Percentiles rank a stretch among this genome's conserved stretches.
Evolutionary conservation across 176 grass and related monocot genomes (phyloP).

Genomic region (Carex myosuroides): DNA sequence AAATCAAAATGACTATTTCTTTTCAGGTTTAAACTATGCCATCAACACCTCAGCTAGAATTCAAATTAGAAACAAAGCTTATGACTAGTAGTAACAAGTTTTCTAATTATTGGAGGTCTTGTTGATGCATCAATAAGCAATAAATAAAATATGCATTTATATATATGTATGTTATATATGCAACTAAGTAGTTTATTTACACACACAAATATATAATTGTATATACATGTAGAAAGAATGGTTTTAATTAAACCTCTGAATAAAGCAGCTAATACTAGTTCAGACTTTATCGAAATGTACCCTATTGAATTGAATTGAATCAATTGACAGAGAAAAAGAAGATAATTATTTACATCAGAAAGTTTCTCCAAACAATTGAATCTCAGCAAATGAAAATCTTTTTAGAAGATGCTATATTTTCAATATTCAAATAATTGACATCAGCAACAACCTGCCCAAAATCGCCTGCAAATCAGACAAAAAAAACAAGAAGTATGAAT

Average conservation of each 20-base stretch:
- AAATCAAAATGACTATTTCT: neutral
- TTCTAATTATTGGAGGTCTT: too few species aligned
- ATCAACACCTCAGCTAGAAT: neutral
- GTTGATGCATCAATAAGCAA: too few species aligned
- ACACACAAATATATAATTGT: too few species aligned
- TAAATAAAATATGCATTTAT: too few species aligned
- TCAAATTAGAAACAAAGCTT: too few species aligned
- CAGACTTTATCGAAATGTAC: neutral
- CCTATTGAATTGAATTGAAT: neutral
- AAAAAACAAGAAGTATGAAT: neutral
- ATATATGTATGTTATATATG: too few species aligned
- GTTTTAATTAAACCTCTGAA: too few species aligned
- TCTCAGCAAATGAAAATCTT: conserved; percentile 13
- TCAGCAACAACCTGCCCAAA: conserved; percentile 50
- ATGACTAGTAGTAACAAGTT: too few species aligned
- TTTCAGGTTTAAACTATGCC: neutral
- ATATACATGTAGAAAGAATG: too few species aligned
- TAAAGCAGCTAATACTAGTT: neutral
- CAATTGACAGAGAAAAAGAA: too few species aligned
- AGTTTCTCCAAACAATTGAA: neutral
- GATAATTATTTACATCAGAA: neutral
- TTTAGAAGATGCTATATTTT: conserved; percentile 48
- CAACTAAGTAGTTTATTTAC: too few species aligned
- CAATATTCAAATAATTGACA: conserved; percentile 75
- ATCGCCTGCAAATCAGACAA: conserved; percentile 39